Evolutionary conservation across 73 alveolate genomes (phyloP), one percentile per base, ranked within the genome.

Genomic region (Uronychia binucleata): DNA sequence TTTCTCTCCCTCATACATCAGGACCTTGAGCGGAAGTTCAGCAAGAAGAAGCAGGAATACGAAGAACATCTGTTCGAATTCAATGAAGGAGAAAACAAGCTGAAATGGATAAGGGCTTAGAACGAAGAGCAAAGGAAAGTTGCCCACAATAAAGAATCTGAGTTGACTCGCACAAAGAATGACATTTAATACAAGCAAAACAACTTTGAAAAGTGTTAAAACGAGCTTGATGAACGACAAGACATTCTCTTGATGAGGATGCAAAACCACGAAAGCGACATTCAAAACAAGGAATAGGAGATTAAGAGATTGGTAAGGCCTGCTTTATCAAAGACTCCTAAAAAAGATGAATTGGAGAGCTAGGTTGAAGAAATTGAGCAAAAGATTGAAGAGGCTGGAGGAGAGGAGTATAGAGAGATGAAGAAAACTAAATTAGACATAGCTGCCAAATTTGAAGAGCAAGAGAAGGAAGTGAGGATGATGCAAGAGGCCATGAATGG

Each of bases 261-360:
- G n/a, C n/a, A 30, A 1, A 34, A 78, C 33, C 75, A 30, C 32
- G 34, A 78, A 34, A 28, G 75, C 74, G 27, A 30, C 34, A 78
- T 34, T 1, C 8, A 28, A 28, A 57, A 78, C 31, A 28, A 1
- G 75, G 26, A 78, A 32, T 32, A 78, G 28, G 33, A 26, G 33
- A 34, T 1, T 30, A 78, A 1, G 59, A 78, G 0, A 75, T 75
- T 29, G 75, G 59, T 30, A 82, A 86, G 30, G 33, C 58, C 27
- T 58, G 79, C 86, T 31, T 74, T 79, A 84, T 79, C 46, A 79
- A 67, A 85, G 76, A 88, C 82, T 79, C 74, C 46, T 78, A 88
- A 85, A 46, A 59, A 91, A 74, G 94, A 83, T 31, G 80, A 60
- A 34, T 59, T 30, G 32, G 88, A 81, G 31, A 86, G 79, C 81